Conservation (phyloP, 257 asterid species). For the Gentiana straminea region DNA sequence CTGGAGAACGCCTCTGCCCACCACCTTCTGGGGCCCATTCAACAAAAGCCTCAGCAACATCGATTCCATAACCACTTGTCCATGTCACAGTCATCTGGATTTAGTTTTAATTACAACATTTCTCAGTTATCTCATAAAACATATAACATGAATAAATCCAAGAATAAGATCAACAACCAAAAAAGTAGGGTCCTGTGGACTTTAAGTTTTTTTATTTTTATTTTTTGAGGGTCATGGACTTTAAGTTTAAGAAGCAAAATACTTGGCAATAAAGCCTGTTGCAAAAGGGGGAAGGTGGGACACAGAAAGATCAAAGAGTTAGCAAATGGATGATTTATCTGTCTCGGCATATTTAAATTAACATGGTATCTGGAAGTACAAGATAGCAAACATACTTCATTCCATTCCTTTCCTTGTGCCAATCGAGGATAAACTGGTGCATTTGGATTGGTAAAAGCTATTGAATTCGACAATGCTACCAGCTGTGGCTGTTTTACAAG, state of each 20-base stretch:
- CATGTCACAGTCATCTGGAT: conserved; percentile 89
- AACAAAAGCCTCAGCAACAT: conserved; percentile 59
- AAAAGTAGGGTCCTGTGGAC: neutral
- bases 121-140: too few relatives aligned
- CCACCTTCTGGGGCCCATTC: conserved; percentile 79
- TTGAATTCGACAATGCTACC: conserved; percentile 45
- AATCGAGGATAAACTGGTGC: conserved; percentile 82
- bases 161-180: neutral
- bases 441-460: conserved; percentile 58
- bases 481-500: conserved; percentile 53
- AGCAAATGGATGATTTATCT: too few relatives aligned
- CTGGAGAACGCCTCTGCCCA: conserved; percentile 39
- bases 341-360: too few relatives aligned
- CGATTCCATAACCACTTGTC: conserved; percentile 75
- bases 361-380: neutral
- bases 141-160: too few relatives aligned
- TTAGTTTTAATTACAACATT: neutral
- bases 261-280: too few relatives aligned
- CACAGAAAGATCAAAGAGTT: neutral
- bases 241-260: neutral
- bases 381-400: conserved; percentile 41
- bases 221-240: too few relatives aligned
- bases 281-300: neutral
- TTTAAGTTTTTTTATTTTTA: neutral
- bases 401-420: conserved; percentile 74